Evolutionary conservation across 2,329 filamentous ascomycete genomes (phyloP), one percentile per base, ranked within the genome.

Genomic region (Cryphonectria nitschkei): DNA sequence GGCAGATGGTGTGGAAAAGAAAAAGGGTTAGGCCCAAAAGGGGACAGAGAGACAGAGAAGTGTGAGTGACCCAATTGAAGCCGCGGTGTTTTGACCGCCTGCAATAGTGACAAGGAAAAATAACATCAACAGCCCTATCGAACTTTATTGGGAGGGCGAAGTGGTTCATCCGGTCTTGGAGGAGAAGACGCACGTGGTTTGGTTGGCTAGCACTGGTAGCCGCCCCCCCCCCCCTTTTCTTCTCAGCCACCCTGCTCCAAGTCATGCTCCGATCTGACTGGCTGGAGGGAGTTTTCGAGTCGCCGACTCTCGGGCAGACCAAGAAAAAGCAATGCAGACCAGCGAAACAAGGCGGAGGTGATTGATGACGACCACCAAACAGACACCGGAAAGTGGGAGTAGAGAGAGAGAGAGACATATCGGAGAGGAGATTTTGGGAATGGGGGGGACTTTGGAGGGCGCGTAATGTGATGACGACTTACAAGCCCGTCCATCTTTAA

Each of bases 391-490:
- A 14, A 2, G n/a, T 56, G 26, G n/a, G 6, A 46, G 26, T 26
- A 26, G 16, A 14, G 16, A 43, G 13, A 22, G 16, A 46, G 16
- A 46, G 43, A 46, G 16, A 46, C 43, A 29, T 14, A 26, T 16
- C 54, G 26, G 26, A 58, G 34, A 34, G 34, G 6, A 4, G 34
- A 34, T 26, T 26, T 26, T 26, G 29, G 6, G 54, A 8, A 22
- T 26, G 26, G 26, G 5, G n/a, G 26, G 19, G 46, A 50, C 8
- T 26, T 26, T 29, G n/a, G n/a, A 54, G 29, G 16, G 58, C 32
- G 32, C 58, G 58, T 61, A 61, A 39, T 61, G 32, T 39, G 58
- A 61, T 61, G 16, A 61, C 58, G 58, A 61, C 58, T 37, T 37
- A 7, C 58, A 34, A 22, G 5, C 32, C 22, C 56, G 34, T 61